Conservation (phyloP, 306 rosid species). For the Dryas alaskensis region DNA sequence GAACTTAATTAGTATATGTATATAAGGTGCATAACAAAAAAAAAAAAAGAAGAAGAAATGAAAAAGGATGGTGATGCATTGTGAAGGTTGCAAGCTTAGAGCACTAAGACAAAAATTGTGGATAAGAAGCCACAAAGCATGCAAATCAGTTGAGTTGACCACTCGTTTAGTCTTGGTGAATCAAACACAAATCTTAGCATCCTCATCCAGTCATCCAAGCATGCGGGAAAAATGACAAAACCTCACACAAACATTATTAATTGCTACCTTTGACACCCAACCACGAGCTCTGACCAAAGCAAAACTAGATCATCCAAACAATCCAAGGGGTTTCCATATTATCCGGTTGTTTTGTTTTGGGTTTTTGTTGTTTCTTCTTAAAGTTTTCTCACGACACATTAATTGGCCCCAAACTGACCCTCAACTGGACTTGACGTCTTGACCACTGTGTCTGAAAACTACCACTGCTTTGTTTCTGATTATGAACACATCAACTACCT, state of each 20-base stretch:
- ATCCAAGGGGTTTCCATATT: background rate
- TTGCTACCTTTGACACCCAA: background rate
- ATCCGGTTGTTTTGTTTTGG: background rate
- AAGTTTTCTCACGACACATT: background rate
- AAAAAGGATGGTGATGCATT: too few relatives aligned
- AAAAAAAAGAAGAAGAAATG: too few relatives aligned
- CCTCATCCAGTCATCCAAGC: background rate
- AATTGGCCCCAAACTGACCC: background rate
- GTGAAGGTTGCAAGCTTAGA: too few relatives aligned
- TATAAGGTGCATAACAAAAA: too few relatives aligned
- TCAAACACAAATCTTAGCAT: background rate
- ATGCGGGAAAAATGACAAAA: background rate
- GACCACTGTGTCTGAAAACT: too few relatives aligned
- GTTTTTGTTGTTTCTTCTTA: background rate
- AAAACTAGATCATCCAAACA: background rate
- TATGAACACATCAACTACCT: background rate
- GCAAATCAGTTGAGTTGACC: background rate
- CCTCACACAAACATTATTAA: background rate
- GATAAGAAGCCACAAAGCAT: background rate
- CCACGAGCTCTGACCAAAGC: background rate
- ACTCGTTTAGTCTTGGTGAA: background rate
- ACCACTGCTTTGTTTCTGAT: background rate
- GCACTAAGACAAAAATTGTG: background rate
- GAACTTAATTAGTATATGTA: too few relatives aligned
- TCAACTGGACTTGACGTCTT: too few relatives aligned